phyloP scores from a whole-genome alignment of 139 green algal species.

The Chlamydomonas asymmetrica region DNA sequence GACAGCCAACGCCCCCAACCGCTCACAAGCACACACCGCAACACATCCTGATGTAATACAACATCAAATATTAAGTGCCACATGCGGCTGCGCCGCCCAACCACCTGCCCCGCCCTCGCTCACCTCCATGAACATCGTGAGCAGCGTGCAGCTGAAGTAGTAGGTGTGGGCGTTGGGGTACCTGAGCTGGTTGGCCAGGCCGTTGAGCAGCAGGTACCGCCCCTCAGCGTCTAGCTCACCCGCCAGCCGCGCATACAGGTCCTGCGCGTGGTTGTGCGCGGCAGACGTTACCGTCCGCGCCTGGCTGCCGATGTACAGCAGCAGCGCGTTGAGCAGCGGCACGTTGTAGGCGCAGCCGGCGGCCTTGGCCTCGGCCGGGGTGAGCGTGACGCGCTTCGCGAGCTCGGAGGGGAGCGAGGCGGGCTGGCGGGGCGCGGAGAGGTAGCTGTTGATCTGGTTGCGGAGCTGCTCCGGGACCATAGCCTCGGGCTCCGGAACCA shows the following conservation, averaged over 20 bases:
- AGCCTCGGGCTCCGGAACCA: constrained; percentile 65
- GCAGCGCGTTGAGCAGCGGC: constrained; percentile 86
- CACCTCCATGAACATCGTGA: constrained; percentile 92
- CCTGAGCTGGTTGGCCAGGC: constrained; percentile 97
- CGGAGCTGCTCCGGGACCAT: constrained; percentile 68
- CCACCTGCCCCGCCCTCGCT: constrained; percentile 46
- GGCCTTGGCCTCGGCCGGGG: constrained; percentile 7
- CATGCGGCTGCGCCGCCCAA: too few species aligned
- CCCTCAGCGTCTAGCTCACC: constrained; percentile 88
- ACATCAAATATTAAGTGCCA: too few species aligned
- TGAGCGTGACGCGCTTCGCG: constrained; percentile 57
- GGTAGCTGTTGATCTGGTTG: constrained; percentile 66
- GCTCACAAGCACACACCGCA: too few species aligned
- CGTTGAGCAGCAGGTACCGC: constrained; percentile 96
- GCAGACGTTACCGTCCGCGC: constrained; percentile 18
- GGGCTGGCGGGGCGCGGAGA: constrained; percentile 19
- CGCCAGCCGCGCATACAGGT: constrained; percentile 43
- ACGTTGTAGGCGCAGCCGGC: constrained; percentile 77
- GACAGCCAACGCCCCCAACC: too few species aligned
- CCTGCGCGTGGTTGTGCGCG: constrained; percentile 27
- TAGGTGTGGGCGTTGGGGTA: constrained; percentile 99
- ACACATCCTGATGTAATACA: too few species aligned
- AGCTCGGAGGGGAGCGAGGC: constrained; percentile 66
- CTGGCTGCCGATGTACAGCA: constrained; percentile 89
- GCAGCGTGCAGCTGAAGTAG: constrained; percentile 96